Percentiles rank a stretch among this genome's conserved stretches.
phyloP scores from a whole-genome alignment of 2,329 filamentous ascomycete species.

The Cylindrodendrum hubeiense region DNA sequence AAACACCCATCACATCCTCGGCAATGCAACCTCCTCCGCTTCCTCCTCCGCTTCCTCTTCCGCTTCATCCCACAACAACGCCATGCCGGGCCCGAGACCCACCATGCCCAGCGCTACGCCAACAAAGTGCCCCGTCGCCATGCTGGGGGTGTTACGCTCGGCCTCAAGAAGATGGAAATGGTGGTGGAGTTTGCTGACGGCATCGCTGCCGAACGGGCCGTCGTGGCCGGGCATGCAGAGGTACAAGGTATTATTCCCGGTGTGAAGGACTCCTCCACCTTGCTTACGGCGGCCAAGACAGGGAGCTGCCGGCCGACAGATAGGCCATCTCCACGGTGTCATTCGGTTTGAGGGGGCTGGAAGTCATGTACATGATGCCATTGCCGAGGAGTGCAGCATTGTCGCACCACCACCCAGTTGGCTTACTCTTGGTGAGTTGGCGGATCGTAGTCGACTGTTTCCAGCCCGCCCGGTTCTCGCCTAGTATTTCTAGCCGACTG shows the following conservation, averaged over 20 bases:
- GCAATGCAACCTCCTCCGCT: neutral
- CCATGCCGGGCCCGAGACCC: conserved; percentile 47
- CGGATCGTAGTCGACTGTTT: conserved; percentile 53
- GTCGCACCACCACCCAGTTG: conserved; percentile 66
- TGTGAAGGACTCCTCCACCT: conserved; percentile 56
- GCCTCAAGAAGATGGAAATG: conserved; percentile 30
- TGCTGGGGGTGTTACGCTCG: conserved; percentile 39
- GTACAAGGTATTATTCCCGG: conserved; percentile 59
- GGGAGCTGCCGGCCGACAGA: conserved; percentile 58
- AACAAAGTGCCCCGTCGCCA: conserved; percentile 44
- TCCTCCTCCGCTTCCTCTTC: no score
- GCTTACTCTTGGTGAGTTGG: conserved; percentile 59
- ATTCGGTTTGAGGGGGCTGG: conserved; percentile 63
- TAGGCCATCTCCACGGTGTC: conserved; percentile 51
- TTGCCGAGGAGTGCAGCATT: conserved; percentile 67
- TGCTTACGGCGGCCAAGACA: conserved; percentile 68
- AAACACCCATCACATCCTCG: neutral
- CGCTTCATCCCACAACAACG: no score
- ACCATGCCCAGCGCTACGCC: conserved; percentile 46
- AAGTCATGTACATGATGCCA: conserved; percentile 70
- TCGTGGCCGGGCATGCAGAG: conserved; percentile 51
- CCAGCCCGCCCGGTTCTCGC: conserved; percentile 54
- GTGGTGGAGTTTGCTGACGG: conserved; percentile 21
- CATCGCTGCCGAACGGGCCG: conserved; percentile 40
- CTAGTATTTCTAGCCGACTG: conserved; percentile 52